These are phyloP conservation scores for Astrephomene gubernaculifera DNA, from an alignment of 139 green algal species.

Conservation along the genomic window DNA sequence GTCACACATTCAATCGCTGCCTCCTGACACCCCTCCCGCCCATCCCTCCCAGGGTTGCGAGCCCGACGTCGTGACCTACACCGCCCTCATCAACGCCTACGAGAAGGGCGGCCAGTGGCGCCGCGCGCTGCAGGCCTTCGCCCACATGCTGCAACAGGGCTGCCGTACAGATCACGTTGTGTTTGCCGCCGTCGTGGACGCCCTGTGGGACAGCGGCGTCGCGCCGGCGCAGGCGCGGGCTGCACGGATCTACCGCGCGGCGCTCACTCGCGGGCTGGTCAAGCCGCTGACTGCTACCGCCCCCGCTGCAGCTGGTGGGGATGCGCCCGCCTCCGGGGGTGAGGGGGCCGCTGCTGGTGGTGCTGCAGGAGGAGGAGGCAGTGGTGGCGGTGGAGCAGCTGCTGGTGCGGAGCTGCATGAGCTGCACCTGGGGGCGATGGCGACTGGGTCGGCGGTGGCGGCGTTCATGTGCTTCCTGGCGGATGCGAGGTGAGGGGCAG, in stretches of 20 bases:
- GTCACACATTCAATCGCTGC: too few relatives aligned
- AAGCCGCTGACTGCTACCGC: neutral
- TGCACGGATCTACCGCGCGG: conserved; percentile 50
- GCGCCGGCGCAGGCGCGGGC: conserved; percentile 75
- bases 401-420: conserved; percentile 43
- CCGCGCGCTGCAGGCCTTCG: conserved; percentile 55
- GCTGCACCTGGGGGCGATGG: conserved; percentile 79
- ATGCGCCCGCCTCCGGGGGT: neutral
- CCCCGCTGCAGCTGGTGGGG: neutral
- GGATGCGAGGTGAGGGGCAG: conserved; percentile 31
- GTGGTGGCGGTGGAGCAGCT: neutral
- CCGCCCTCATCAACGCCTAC: conserved; percentile 80
- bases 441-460: conserved; percentile 77
- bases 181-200: conserved; percentile 83
- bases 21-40: too few relatives aligned
- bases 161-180: conserved; percentile 80
- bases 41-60: conserved; percentile 59
- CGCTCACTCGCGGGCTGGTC: conserved; percentile 64
- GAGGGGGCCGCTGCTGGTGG: neutral
- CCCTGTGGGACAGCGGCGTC: conserved; percentile 84
- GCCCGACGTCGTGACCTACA: conserved; percentile 88
- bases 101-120: conserved; percentile 77
- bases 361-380: neutral
- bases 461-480: conserved; percentile 78
- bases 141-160: conserved; percentile 51